These are phyloP conservation scores for Fraxinus xanthoxyloides DNA, from an alignment of 305 asterid genomes.

Conservation along the genomic window DNA sequence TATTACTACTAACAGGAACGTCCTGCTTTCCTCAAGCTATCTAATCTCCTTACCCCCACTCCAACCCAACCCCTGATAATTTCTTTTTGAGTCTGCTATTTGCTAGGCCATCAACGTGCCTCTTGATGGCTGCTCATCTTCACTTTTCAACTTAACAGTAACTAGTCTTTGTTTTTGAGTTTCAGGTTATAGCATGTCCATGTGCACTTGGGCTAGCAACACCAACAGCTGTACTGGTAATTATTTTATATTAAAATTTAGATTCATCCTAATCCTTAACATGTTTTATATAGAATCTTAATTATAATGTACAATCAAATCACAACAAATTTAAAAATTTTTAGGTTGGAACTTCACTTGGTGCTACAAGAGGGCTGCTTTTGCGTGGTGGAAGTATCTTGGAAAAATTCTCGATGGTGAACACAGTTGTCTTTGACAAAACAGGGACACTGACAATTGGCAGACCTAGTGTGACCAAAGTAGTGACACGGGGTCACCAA, in stretches of 20 bases:
- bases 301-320: constrained; percentile 18
- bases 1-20: constrained; percentile 1
- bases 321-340: constrained; percentile 24
- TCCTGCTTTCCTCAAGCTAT: neutral
- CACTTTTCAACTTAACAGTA: constrained; percentile 12
- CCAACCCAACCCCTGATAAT: neutral
- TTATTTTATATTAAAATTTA: constrained; percentile 14
- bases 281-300: constrained; percentile 5
- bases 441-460: constrained; percentile 96
- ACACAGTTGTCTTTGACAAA: constrained; percentile 88
- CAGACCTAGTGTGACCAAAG: constrained; percentile 82
- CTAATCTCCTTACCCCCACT: constrained; percentile 4
- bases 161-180: constrained; percentile 27
- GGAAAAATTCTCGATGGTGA: constrained; percentile 77
- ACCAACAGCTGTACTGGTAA: constrained; percentile 99
- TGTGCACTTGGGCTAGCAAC: constrained; percentile 99
- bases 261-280: constrained; percentile 15
- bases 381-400: constrained; percentile 96
- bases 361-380: constrained; percentile 93
- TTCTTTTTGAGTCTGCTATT: neutral
- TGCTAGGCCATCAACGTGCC: neutral
- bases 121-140: constrained; percentile 17
- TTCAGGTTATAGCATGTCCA: constrained; percentile 98
- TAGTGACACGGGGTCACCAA: constrained; percentile 43
- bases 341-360: constrained; percentile 99